Percentiles rank a stretch among this genome's conserved stretches.
Conservation (phyloP, 768 basidiomycete genomes). For the Trametes sanguinea region DNA sequence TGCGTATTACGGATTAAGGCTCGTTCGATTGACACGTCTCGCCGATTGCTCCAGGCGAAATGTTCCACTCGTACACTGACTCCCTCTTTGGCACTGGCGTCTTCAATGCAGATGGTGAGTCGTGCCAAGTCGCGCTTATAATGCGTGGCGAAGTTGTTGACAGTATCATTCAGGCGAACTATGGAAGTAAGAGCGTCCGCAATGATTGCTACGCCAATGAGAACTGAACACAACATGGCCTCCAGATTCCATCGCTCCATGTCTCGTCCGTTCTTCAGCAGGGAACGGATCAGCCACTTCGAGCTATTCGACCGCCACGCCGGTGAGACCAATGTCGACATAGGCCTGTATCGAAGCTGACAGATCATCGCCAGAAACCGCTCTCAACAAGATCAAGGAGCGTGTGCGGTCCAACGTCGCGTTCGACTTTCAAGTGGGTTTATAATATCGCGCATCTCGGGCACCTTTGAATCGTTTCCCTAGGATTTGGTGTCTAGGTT, state of each 20-base stretch:
- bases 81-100: conserved; percentile 63
- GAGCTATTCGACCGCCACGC: conserved; percentile 61
- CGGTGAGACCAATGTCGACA: conserved; percentile 31
- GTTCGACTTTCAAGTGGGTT: conserved; percentile 43
- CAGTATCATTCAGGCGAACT: conserved; percentile 39
- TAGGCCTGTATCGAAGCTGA: background rate
- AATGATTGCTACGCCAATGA: background rate
- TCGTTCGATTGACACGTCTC: background rate
- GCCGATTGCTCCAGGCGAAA: background rate
- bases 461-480: background rate
- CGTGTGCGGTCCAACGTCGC: conserved; percentile 38
- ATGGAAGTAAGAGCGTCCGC: conserved; percentile 43
- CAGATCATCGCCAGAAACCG: conserved; percentile 4
- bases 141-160: conserved; percentile 31
- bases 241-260: conserved; percentile 61
- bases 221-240: no score
- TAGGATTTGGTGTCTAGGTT: conserved; percentile 44
- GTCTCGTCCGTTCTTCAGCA: conserved; percentile 65
- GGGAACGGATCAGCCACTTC: conserved; percentile 60
- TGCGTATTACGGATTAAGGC: no score
- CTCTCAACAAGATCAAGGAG: conserved; percentile 35
- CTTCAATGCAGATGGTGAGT: conserved; percentile 66
- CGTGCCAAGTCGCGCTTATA: background rate
- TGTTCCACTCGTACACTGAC: conserved; percentile 32
- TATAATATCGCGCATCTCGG: background rate